These are phyloP conservation scores for Anthostomella pinea DNA, from an alignment of 2,329 filamentous ascomycete genomes.

Conservation along the genomic window DNA sequence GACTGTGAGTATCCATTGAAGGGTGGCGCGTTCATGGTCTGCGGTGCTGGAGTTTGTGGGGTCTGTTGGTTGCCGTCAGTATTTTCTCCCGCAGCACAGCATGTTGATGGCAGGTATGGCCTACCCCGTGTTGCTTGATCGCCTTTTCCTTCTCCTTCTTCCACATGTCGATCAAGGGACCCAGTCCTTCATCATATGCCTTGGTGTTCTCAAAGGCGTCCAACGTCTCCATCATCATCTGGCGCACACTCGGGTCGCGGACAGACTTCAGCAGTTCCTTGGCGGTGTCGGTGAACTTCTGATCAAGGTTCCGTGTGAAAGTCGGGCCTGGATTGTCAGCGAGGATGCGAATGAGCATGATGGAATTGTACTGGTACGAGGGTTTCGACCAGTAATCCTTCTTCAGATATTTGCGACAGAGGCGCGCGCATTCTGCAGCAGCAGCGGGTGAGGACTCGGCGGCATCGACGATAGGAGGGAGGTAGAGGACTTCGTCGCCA, in stretches of 20 bases:
- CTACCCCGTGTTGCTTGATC: slow-evolving; percentile 49
- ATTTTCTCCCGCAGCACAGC: slow-evolving; percentile 12
- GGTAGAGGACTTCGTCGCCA: slow-evolving; percentile 87
- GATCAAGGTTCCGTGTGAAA: slow-evolving; percentile 88
- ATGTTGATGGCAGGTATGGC: slow-evolving; percentile 3
- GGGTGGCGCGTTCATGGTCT: slow-evolving; percentile 42
- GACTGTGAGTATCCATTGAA: slow-evolving; percentile 44
- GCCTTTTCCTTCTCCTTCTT: slow-evolving; percentile 74
- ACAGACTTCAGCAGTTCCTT: slow-evolving; percentile 72
- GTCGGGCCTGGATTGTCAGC: slow-evolving; percentile 85
- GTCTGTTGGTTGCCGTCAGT: slow-evolving; percentile 21
- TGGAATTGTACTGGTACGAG: slow-evolving; percentile 87
- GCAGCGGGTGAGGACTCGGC: slow-evolving; percentile 89
- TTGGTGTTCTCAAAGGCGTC: slow-evolving; percentile 73
- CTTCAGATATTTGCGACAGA: slow-evolving; percentile 79
- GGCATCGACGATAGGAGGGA: slow-evolving; percentile 89
- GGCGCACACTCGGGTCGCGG: slow-evolving; percentile 73
- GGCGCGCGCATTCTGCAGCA: slow-evolving; percentile 73
- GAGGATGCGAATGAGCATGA: slow-evolving; percentile 93
- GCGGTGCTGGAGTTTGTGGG: slow-evolving; percentile 29
- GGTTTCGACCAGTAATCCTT: slow-evolving; percentile 64
- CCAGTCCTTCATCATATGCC: slow-evolving; percentile 69
- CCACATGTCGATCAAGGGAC: slow-evolving; percentile 80
- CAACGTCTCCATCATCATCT: slow-evolving; percentile 84
- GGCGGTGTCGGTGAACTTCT: slow-evolving; percentile 73